Conservation (phyloP, 2,329 filamentous ascomycete species). For the Arthroderma sp. region DNA sequence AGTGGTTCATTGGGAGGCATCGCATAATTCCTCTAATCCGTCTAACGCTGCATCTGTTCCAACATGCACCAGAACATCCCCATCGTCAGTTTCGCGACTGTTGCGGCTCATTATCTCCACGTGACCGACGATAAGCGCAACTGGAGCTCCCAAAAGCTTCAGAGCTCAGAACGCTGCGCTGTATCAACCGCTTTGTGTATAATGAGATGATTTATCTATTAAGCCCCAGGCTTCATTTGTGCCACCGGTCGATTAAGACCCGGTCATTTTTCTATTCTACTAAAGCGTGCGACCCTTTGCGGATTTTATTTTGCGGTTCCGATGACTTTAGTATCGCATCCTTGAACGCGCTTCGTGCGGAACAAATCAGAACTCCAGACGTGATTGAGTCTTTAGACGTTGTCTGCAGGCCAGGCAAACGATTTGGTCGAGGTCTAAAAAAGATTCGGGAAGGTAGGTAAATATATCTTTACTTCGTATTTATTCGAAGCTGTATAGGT, state of each 20-base stretch:
- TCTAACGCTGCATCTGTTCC: too few species aligned
- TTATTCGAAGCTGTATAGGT: not conserved
- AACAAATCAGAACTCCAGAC: constrained; percentile 39
- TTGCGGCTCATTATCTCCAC: too few species aligned
- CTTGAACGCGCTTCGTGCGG: constrained; percentile 53
- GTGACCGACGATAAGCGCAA: not conserved
- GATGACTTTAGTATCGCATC: constrained; percentile 79
- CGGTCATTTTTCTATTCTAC: constrained; percentile 15
- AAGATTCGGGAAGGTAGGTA: constrained; percentile 47
- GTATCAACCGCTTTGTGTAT: too few species aligned
- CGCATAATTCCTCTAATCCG: constrained; percentile 9
- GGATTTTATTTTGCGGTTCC: constrained; percentile 87
- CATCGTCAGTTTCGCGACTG: too few species aligned
- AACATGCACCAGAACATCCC: too few species aligned
- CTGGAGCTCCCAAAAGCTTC: not conserved
- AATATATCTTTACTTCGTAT: not conserved
- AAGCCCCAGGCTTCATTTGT: constrained; percentile 10
- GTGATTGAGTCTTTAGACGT: constrained; percentile 71
- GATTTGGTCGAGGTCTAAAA: constrained; percentile 61
- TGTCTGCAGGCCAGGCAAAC: constrained; percentile 66
- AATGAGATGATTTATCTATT: constrained; percentile 1
- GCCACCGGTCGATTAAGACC: constrained; percentile 9
- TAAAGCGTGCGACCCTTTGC: constrained; percentile 44
- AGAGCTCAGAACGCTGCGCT: not conserved
- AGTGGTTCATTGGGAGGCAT: constrained; percentile 27